These are phyloP conservation scores for Cutaneotrichosporon mucoides DNA, from an alignment of 1,284 basidiomycete genomes.

Conservation along the genomic window DNA sequence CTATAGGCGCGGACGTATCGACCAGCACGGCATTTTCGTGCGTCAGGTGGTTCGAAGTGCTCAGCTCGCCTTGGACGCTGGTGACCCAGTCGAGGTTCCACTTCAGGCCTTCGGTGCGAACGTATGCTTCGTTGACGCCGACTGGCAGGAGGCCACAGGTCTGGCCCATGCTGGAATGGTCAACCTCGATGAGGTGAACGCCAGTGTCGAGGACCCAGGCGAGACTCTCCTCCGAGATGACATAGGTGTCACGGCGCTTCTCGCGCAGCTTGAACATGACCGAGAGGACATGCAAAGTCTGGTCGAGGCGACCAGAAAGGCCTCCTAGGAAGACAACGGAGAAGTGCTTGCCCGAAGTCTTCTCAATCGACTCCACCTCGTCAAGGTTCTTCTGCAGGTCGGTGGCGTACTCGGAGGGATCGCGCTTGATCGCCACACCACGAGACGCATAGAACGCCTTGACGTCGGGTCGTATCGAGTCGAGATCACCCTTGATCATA, in stretches of 20 bases:
- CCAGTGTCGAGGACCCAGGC: conserved; percentile 86
- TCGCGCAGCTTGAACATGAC: conserved; percentile 75
- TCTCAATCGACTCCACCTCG: conserved; percentile 57
- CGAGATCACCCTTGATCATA: conserved; percentile 88
- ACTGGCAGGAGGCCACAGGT: conserved; percentile 93
- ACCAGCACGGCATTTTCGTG: conserved; percentile 55
- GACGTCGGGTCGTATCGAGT: conserved; percentile 77
- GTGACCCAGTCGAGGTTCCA: conserved; percentile 80
- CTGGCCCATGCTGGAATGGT: conserved; percentile 68
- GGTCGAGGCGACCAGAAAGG: conserved; percentile 84
- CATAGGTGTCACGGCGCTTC: conserved; percentile 62
- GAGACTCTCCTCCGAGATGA: conserved; percentile 77
- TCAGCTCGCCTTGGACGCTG: conserved; percentile 74
- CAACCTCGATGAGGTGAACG: conserved; percentile 69
- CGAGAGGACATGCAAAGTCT: conserved; percentile 86
- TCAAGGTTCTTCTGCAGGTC: conserved; percentile 90
- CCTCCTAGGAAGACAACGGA: conserved; percentile 81
- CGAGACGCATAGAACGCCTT: conserved; percentile 63
- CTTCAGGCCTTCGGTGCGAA: conserved; percentile 76
- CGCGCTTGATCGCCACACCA: conserved; percentile 65
- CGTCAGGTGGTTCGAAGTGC: conserved; percentile 84
- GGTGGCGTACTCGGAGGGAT: conserved; percentile 75
- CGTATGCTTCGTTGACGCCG: conserved; percentile 67
- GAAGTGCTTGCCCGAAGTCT: conserved; percentile 54
- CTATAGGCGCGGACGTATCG: conserved; percentile 73